Evolutionary conservation across 495 filamentous ascomycete species (phyloP).

Genomic region (Aspergillus homomorphus): DNA sequence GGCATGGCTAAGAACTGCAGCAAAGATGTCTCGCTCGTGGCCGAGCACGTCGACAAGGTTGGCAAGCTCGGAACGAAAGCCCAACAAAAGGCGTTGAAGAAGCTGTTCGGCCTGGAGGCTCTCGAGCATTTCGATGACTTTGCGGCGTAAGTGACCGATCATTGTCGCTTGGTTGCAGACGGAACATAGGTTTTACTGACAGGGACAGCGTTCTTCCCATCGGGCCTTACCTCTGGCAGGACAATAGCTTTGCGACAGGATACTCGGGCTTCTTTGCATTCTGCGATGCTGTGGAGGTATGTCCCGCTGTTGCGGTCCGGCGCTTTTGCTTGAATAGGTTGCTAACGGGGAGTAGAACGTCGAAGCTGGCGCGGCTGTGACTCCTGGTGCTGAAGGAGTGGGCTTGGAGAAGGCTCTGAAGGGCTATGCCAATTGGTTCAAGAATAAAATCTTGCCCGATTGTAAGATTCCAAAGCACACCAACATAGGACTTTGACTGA

Average conservation of each 20-base stretch:
- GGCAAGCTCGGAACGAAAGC: constrained; percentile 38
- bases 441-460: constrained; percentile 42
- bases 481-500: constrained; percentile 2
- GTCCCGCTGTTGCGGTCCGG: not conserved
- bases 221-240: constrained; percentile 60
- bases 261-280: constrained; percentile 55
- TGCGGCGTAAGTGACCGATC: constrained; percentile 35
- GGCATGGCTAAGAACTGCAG: constrained; percentile 65
- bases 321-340: not conserved
- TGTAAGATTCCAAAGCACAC: constrained; percentile 32
- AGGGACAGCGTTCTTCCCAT: constrained; percentile 44
- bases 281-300: constrained; percentile 49
- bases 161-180: not conserved
- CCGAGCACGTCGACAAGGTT: constrained; percentile 54
- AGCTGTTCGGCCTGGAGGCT: constrained; percentile 53
- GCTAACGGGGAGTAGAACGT: constrained; percentile 21
- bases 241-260: constrained; percentile 43
- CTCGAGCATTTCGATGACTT: constrained; percentile 60
- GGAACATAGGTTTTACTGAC: constrained; percentile 8
- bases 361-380: constrained; percentile 25
- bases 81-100: constrained; percentile 52
- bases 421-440: constrained; percentile 55
- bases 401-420: constrained; percentile 53
- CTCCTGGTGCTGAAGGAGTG: constrained; percentile 44
- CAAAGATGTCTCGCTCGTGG: constrained; percentile 50